phyloP scores from a whole-genome alignment of 768 basidiomycete species.

The Megacollybia marginata region DNA sequence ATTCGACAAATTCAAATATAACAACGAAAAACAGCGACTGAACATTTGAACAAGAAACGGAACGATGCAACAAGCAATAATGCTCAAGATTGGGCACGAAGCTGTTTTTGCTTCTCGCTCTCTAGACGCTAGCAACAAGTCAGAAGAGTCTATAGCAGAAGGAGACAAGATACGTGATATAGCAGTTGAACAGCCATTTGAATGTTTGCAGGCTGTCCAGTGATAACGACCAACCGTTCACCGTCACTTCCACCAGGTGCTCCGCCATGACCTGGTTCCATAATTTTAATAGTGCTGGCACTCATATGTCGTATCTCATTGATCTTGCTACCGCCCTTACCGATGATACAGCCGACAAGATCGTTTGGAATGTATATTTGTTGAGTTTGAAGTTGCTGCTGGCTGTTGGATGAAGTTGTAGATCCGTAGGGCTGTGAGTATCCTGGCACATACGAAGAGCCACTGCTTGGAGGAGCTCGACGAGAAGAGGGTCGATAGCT shows the following conservation, averaged over 20 bases:
- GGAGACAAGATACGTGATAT: slow-evolving; percentile 56
- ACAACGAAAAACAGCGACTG: no score
- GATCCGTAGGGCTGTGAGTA: slow-evolving; percentile 43
- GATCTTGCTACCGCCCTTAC: slow-evolving; percentile 97
- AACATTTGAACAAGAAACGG: no score
- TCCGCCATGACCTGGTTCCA: slow-evolving; percentile 87
- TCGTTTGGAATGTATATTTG: slow-evolving; percentile 99
- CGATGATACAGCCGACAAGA: slow-evolving; percentile 94
- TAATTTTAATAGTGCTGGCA: slow-evolving; percentile 95
- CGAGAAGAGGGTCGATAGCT: slow-evolving; percentile 57
- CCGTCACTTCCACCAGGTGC: slow-evolving; percentile 74
- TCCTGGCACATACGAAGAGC: slow-evolving; percentile 70
- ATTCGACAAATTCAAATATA: no score
- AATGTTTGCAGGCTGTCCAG: slow-evolving; percentile 90
- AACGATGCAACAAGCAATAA: not conserved
- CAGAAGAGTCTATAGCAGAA: not conserved
- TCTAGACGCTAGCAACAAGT: slow-evolving; percentile 58
- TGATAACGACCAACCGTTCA: slow-evolving; percentile 92
- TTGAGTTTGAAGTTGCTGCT: slow-evolving; percentile 84
- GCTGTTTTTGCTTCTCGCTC: slow-evolving; percentile 85
- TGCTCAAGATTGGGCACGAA: slow-evolving; percentile 22
- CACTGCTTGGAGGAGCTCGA: slow-evolving; percentile 25
- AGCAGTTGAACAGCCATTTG: slow-evolving; percentile 93
- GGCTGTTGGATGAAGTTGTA: slow-evolving; percentile 38
- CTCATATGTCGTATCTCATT: slow-evolving; percentile 97